These are phyloP conservation scores for Debaryomyces singareniensis DNA, from an alignment of 1,139 yeast species.

Conservation along the genomic window DNA sequence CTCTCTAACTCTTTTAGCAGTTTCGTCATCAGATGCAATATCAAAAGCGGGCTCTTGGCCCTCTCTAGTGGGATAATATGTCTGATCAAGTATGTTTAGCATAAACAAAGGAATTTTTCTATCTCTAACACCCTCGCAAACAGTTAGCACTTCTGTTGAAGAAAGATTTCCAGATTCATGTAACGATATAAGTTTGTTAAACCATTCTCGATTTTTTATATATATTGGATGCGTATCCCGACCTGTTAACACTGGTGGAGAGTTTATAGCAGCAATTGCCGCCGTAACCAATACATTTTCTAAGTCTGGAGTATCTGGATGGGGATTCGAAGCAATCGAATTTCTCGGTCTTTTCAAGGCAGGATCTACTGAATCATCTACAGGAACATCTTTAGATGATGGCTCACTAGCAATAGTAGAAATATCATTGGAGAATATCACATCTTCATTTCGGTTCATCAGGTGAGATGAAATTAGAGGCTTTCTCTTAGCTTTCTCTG, in stretches of 20 bases:
- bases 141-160: slow-evolving; percentile 27
- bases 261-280: slow-evolving; percentile 30
- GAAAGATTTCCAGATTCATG: slow-evolving; percentile 24
- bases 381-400: slow-evolving; percentile 5
- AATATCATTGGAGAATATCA: slow-evolving; percentile 6
- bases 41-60: slow-evolving; percentile 11
- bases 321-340: slow-evolving; percentile 5
- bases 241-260: slow-evolving; percentile 22
- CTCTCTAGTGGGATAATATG: slow-evolving; percentile 20
- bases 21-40: slow-evolving; percentile 25
- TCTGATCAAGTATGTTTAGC: slow-evolving; percentile 33
- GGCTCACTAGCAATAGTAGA: slow-evolving; percentile 3
- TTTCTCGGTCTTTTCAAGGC: slow-evolving; percentile 20
- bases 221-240: slow-evolving; percentile 18
- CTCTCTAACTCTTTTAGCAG: slow-evolving; percentile 27
- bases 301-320: slow-evolving; percentile 15
- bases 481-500: slow-evolving; percentile 10
- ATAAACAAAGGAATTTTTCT: slow-evolving; percentile 34
- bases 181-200: slow-evolving; percentile 25
- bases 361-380: slow-evolving; percentile 26
- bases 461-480: slow-evolving; percentile 2
- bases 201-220: slow-evolving; percentile 37
- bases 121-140: slow-evolving; percentile 36
- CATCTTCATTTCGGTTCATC: slow-evolving; percentile 5
- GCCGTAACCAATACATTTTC: slow-evolving; percentile 28